These are phyloP conservation scores for Huntiella savannae DNA, from an alignment of 2,329 filamentous ascomycete genomes.

Conservation along the genomic window DNA sequence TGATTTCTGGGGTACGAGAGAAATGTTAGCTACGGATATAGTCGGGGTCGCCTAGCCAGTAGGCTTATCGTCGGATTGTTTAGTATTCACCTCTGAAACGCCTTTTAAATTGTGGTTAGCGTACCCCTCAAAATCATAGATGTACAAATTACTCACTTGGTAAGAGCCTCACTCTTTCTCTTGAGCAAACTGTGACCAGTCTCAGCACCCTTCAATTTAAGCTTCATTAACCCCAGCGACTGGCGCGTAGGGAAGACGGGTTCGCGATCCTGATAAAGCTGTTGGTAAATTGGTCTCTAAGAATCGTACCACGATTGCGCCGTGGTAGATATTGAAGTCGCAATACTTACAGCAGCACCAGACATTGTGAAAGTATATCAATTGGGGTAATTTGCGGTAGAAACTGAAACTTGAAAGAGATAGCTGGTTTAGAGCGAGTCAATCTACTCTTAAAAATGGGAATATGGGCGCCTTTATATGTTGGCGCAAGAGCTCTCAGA, in stretches of 20 bases:
- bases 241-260: slow-evolving; percentile 95
- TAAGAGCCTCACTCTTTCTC: slow-evolving; percentile 92
- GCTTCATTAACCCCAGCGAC: slow-evolving; percentile 91
- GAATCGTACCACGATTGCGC: neutral
- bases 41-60: neutral
- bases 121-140: slow-evolving; percentile 1
- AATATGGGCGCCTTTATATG: no score
- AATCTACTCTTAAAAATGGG: no score
- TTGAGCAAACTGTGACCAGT: slow-evolving; percentile 88
- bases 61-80: neutral
- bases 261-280: slow-evolving; percentile 55
- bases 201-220: slow-evolving; percentile 86
- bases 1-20: slow-evolving; percentile 49
- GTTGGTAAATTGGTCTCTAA: neutral
- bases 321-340: neutral
- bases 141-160: slow-evolving; percentile 48
- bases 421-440: no score
- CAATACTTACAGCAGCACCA: slow-evolving; percentile 21
- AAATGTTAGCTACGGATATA: neutral
- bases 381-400: neutral
- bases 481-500: no score
- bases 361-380: slow-evolving; percentile 17
- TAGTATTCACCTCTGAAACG: slow-evolving; percentile 57
- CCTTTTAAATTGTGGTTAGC: slow-evolving; percentile 25
- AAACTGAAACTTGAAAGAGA: no score